Percentiles rank a stretch among this genome's conserved stretches.
Conservation (phyloP, 2,329 filamentous ascomycete species). For the Zasmidium angulare region DNA sequence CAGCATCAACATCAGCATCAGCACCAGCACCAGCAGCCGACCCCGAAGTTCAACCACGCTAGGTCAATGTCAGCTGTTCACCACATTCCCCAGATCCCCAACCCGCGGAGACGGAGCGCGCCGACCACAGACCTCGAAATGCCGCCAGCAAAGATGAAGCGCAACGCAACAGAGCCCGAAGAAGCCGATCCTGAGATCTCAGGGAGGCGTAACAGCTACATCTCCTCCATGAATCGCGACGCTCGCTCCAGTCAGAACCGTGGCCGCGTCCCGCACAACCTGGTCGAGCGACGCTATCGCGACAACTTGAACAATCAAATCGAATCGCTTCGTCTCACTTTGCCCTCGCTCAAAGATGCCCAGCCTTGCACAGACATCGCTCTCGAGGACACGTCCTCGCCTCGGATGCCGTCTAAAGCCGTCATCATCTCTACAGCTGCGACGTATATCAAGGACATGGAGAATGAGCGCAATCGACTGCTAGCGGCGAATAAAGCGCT, state of each 20-base stretch:
- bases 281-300: constrained; percentile 49
- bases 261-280: constrained; percentile 39
- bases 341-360: constrained; percentile 19
- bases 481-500: constrained; percentile 42
- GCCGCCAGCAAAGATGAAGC: constrained; percentile 15
- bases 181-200: constrained; percentile 2
- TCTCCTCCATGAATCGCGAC: constrained; percentile 4
- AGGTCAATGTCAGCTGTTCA: not conserved
- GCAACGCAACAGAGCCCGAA: constrained; percentile 15
- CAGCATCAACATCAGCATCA: not conserved
- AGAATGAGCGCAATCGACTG: constrained; percentile 43
- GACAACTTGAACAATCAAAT: constrained; percentile 49
- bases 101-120: constrained; percentile 13
- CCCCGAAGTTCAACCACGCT: not conserved
- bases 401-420: constrained; percentile 41
- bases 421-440: constrained; percentile 47
- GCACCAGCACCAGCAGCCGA: not conserved
- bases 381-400: constrained; percentile 12
- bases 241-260: constrained; percentile 8
- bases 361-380: constrained; percentile 9
- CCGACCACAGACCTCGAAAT: constrained; percentile 11
- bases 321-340: constrained; percentile 37
- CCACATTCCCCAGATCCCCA: not conserved
- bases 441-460: constrained; percentile 48
- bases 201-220: not conserved